These are phyloP conservation scores for Endocarpon pusillum DNA, from an alignment of 495 filamentous ascomycete genomes.

Conservation along the genomic window DNA sequence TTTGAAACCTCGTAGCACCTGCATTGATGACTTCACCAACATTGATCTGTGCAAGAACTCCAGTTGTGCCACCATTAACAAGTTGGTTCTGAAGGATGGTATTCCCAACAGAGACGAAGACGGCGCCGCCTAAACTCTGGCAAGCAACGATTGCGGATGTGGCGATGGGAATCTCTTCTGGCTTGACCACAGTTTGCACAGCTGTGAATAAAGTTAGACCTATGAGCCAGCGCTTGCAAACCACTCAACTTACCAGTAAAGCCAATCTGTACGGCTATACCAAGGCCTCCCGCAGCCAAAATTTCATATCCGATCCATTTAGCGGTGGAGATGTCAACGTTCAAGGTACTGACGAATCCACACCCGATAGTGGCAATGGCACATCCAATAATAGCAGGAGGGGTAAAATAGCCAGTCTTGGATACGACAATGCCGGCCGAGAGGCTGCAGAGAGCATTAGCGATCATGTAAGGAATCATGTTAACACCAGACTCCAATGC, in stretches of 20 bases:
- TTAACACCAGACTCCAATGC: slow-evolving; percentile 14
- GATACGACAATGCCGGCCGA: slow-evolving; percentile 6
- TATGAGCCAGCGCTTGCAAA: no score
- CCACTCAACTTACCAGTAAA: no score
- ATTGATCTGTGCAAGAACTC: slow-evolving; percentile 31
- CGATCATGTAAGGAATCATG: background rate
- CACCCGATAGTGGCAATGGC: slow-evolving; percentile 9
- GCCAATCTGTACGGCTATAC: slow-evolving; percentile 5
- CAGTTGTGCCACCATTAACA: slow-evolving; percentile 11
- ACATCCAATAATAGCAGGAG: slow-evolving; percentile 3
- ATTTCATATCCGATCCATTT: slow-evolving; percentile 45
- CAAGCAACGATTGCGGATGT: slow-evolving; percentile 47
- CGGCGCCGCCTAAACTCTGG: slow-evolving; percentile 47
- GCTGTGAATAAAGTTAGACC: no score
- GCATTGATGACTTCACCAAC: slow-evolving; percentile 25
- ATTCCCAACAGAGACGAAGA: slow-evolving; percentile 45
- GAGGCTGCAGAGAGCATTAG: slow-evolving; percentile 3
- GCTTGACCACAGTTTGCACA: background rate
- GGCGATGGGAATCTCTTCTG: slow-evolving; percentile 27
- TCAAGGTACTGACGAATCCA: slow-evolving; percentile 37
- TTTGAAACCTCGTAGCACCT: slow-evolving; percentile 34
- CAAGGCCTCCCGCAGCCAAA: slow-evolving; percentile 14
- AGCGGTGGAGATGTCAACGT: slow-evolving; percentile 20
- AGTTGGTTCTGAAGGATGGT: slow-evolving; percentile 39
- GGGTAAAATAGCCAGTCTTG: slow-evolving; percentile 7